phyloP scores from a whole-genome alignment of 2,329 filamentous ascomycete species.

The Aspergillus carbonarius region DNA sequence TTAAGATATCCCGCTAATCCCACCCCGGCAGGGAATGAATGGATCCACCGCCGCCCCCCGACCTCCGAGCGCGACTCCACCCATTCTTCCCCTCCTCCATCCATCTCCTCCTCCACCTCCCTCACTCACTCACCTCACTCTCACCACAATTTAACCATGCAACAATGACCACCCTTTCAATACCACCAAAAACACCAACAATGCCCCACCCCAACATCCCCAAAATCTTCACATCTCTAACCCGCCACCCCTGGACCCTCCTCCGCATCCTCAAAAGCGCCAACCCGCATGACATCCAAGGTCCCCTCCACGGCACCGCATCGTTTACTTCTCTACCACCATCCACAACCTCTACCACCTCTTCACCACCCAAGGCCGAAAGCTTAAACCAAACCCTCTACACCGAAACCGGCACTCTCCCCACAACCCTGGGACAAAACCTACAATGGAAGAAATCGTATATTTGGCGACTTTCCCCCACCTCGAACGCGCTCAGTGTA shows the following conservation, averaged over 20 bases:
- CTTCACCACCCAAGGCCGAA: slow-evolving; percentile 13
- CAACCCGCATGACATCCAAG: slow-evolving; percentile 43
- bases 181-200: slow-evolving; percentile 15
- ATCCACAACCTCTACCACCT: slow-evolving; percentile 16
- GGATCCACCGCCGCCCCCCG: neutral
- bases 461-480: slow-evolving; percentile 41
- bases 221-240: slow-evolving; percentile 31
- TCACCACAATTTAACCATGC: neutral
- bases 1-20: too few relatives aligned
- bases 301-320: slow-evolving; percentile 40
- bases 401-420: slow-evolving; percentile 44
- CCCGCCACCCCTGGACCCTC: slow-evolving; percentile 34
- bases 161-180: neutral
- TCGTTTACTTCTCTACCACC: slow-evolving; percentile 32
- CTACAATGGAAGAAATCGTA: slow-evolving; percentile 45
- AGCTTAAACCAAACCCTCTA: slow-evolving; percentile 41
- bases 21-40: neutral
- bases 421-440: slow-evolving; percentile 24
- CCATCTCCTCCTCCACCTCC: neutral
- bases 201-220: slow-evolving; percentile 13
- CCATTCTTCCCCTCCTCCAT: neutral
- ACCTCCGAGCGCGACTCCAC: neutral
- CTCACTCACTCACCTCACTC: neutral
- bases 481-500: slow-evolving; percentile 34
- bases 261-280: slow-evolving; percentile 41